A percentile compares a stretch with the other conserved stretches of the same genome.
phyloP scores from a whole-genome alignment of 495 filamentous ascomycete species.

The Tricharina praecox region DNA sequence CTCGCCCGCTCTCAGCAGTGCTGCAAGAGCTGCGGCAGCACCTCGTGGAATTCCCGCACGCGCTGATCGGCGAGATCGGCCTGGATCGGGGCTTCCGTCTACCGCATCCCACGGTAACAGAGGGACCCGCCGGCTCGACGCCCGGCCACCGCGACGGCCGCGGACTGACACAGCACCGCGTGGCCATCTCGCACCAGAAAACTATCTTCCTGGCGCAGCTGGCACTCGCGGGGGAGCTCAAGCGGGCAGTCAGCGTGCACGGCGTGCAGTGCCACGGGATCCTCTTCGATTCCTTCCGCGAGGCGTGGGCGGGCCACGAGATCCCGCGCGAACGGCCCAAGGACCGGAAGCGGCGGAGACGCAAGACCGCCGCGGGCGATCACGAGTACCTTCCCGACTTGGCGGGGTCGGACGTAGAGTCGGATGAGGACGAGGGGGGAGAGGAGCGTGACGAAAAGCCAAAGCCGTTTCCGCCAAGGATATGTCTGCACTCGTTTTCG shows the following conservation, averaged over 20 bases:
- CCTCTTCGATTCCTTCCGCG: slow-evolving; percentile 55
- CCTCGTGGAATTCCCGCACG: slow-evolving; percentile 44
- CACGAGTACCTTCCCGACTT: slow-evolving; percentile 33
- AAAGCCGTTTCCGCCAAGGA: slow-evolving; percentile 65
- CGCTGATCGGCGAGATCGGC: slow-evolving; percentile 77
- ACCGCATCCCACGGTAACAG: slow-evolving; percentile 39
- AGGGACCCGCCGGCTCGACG: slow-evolving; percentile 35
- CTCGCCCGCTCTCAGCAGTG: slow-evolving; percentile 48
- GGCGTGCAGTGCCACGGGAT: slow-evolving; percentile 82
- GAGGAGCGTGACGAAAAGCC: slow-evolving; percentile 9
- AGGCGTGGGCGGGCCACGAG: slow-evolving; percentile 72
- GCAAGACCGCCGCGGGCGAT: slow-evolving; percentile 28
- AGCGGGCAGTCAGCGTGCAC: slow-evolving; percentile 68
- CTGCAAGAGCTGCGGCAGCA: slow-evolving; percentile 46
- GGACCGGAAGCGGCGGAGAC: slow-evolving; percentile 32
- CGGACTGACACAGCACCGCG: slow-evolving; percentile 52
- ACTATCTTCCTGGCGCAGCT: slow-evolving; percentile 63
- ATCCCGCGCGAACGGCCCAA: slow-evolving; percentile 47
- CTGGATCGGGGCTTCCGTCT: slow-evolving; percentile 75
- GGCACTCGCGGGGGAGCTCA: slow-evolving; percentile 65
- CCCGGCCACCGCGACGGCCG: slow-evolving; percentile 73
- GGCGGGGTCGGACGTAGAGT: slow-evolving; percentile 16
- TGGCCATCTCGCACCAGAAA: slow-evolving; percentile 63
- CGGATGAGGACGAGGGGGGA: slow-evolving; percentile 19
- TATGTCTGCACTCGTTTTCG: slow-evolving; percentile 89